These are phyloP conservation scores for Sporothrix brasiliensis DNA, from an alignment of 2,329 filamentous ascomycete species.

Conservation along the genomic window DNA sequence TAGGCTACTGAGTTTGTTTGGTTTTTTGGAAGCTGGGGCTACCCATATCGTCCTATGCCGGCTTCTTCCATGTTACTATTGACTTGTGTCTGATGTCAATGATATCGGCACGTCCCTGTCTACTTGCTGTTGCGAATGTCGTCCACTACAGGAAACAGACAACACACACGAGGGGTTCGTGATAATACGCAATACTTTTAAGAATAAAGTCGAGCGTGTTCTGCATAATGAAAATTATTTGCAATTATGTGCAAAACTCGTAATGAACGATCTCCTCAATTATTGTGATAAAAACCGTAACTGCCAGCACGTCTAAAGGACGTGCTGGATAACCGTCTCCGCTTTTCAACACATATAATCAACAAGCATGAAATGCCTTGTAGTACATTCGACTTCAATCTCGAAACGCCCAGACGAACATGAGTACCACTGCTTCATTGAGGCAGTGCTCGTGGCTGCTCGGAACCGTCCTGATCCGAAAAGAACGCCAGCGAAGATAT, in stretches of 20 bases:
- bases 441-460: conserved; percentile 18
- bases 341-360: too few species aligned
- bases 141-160: neutral
- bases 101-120: neutral
- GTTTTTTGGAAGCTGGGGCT: neutral
- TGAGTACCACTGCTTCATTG: neutral
- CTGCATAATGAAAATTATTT: neutral
- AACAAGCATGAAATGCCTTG: too few species aligned
- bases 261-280: neutral
- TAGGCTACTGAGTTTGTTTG: neutral
- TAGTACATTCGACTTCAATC: neutral
- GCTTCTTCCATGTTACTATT: neutral
- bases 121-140: neutral
- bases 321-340: too few species aligned
- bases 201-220: neutral
- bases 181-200: neutral
- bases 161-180: too few species aligned
- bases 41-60: neutral
- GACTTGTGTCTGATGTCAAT: neutral
- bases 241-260: neutral
- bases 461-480: neutral
- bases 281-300: too few species aligned
- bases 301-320: too few species aligned
- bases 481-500: neutral
- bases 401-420: neutral